Evolutionary conservation across 2,329 filamentous ascomycete genomes (phyloP).

Genomic region (Aureobasidium sp.): DNA sequence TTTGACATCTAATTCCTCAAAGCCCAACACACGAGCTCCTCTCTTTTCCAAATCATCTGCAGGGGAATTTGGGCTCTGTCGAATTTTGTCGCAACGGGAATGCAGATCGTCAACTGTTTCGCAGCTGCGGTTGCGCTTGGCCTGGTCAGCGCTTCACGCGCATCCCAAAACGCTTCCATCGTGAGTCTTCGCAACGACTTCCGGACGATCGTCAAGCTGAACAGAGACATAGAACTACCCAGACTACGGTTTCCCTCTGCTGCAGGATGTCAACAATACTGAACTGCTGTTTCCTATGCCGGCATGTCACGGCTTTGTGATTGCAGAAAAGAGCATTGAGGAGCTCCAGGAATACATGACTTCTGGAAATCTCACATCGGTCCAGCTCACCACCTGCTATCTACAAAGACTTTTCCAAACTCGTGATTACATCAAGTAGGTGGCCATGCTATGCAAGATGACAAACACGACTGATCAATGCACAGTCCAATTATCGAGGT

Average conservation of each 20-base stretch:
- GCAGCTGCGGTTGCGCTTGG: background rate
- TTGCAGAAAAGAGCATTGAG: constrained; percentile 66
- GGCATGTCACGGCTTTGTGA: constrained; percentile 50
- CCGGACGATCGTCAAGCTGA: background rate
- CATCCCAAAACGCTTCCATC: background rate
- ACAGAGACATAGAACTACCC: constrained; percentile 21
- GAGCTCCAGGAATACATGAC: constrained; percentile 55
- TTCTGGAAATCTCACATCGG: constrained; percentile 49
- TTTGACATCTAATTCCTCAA: background rate
- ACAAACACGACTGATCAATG: no score
- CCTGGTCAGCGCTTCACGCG: background rate
- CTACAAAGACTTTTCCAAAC: constrained; percentile 55
- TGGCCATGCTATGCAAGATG: constrained; percentile 17
- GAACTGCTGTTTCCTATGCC: constrained; percentile 54
- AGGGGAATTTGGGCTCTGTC: background rate
- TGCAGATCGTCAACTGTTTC: constrained; percentile 12
- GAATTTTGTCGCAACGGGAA: background rate
- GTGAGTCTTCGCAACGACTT: background rate
- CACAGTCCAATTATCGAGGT: constrained; percentile 49
- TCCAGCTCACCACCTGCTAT: constrained; percentile 57
- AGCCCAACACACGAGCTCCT: background rate
- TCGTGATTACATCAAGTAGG: constrained; percentile 56
- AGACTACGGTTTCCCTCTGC: constrained; percentile 25
- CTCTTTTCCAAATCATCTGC: background rate
- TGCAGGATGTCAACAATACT: constrained; percentile 22